phyloP scores from a whole-genome alignment of 805 yeast species.

The Metschnikowia continentalis region DNA sequence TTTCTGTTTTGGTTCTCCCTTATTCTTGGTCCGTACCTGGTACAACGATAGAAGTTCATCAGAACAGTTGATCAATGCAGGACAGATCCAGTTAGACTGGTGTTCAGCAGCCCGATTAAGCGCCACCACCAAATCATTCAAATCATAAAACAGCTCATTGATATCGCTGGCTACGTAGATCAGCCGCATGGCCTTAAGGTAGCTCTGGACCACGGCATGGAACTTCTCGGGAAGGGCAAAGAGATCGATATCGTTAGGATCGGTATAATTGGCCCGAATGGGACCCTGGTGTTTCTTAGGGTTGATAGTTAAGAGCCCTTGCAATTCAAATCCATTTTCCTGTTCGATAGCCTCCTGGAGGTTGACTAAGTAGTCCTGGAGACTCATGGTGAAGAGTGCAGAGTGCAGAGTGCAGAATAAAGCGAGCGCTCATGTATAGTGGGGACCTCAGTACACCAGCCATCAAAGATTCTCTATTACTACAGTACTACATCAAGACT shows the following conservation, averaged over 20 bases:
- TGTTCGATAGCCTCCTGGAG: slow-evolving; percentile 18
- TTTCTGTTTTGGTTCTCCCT: slow-evolving; percentile 17
- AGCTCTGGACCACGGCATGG: slow-evolving; percentile 24
- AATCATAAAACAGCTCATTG: slow-evolving; percentile 28
- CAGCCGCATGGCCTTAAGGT: slow-evolving; percentile 34
- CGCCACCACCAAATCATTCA: slow-evolving; percentile 40
- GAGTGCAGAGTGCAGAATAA: neutral
- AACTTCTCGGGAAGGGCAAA: slow-evolving; percentile 35
- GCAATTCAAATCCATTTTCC: slow-evolving; percentile 19
- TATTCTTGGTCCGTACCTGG: slow-evolving; percentile 30
- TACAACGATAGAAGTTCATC: slow-evolving; percentile 40
- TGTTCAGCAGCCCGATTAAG: slow-evolving; percentile 52
- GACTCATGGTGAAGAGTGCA: slow-evolving; percentile 8
- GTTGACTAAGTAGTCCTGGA: slow-evolving; percentile 21
- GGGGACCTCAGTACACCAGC: too few relatives aligned
- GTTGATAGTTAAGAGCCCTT: slow-evolving; percentile 29
- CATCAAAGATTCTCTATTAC: too few relatives aligned
- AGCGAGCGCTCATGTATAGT: too few relatives aligned
- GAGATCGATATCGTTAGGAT: slow-evolving; percentile 40
- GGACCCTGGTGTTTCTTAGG: slow-evolving; percentile 32
- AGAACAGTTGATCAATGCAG: slow-evolving; percentile 37
- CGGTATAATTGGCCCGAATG: slow-evolving; percentile 27
- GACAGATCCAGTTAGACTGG: slow-evolving; percentile 51
- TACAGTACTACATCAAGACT: too few relatives aligned
- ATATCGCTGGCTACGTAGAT: slow-evolving; percentile 31